Evolutionary conservation across 2,329 filamentous ascomycete species (phyloP).

Genomic region (Sclerotinia borealis): DNA sequence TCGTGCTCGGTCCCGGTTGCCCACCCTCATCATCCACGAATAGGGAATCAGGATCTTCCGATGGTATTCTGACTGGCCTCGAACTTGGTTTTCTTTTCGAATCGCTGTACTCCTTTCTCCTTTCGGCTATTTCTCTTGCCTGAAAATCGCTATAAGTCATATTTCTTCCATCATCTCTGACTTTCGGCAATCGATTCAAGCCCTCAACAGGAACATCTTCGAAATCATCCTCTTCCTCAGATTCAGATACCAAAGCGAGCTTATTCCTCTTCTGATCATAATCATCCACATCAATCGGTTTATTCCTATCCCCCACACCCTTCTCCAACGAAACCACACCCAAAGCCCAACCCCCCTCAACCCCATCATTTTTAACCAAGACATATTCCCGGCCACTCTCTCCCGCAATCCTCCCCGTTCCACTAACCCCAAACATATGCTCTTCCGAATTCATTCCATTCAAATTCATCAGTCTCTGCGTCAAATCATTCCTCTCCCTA

Average conservation of each 20-base stretch:
- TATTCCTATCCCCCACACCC: slow-evolving; percentile 70
- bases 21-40: slow-evolving; percentile 26
- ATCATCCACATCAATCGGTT: slow-evolving; percentile 86
- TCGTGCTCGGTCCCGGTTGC: slow-evolving; percentile 13
- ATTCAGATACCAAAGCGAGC: slow-evolving; percentile 50
- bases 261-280: slow-evolving; percentile 49
- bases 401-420: slow-evolving; percentile 64
- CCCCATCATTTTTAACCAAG: slow-evolving; percentile 88
- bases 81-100: slow-evolving; percentile 15
- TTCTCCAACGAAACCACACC: slow-evolving; percentile 87
- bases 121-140: slow-evolving; percentile 26
- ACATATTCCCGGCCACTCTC: slow-evolving; percentile 94
- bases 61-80: slow-evolving; percentile 14
- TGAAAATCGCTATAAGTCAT: slow-evolving; percentile 26
- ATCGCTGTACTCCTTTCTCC: slow-evolving; percentile 20
- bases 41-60: slow-evolving; percentile 25
- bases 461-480: slow-evolving; percentile 88
- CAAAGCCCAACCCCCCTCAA: slow-evolving; percentile 91
- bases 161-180: slow-evolving; percentile 18
- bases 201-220: slow-evolving; percentile 35
- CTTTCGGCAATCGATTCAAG: slow-evolving; percentile 32
- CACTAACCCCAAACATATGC: slow-evolving; percentile 52
- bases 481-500: slow-evolving; percentile 85
- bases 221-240: slow-evolving; percentile 55
- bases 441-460: slow-evolving; percentile 82